A percentile compares a stretch with the other conserved stretches of the same genome.
Evolutionary conservation across 1,139 yeast species (phyloP).

Genomic region (Saccharomyces hybrid): DNA sequence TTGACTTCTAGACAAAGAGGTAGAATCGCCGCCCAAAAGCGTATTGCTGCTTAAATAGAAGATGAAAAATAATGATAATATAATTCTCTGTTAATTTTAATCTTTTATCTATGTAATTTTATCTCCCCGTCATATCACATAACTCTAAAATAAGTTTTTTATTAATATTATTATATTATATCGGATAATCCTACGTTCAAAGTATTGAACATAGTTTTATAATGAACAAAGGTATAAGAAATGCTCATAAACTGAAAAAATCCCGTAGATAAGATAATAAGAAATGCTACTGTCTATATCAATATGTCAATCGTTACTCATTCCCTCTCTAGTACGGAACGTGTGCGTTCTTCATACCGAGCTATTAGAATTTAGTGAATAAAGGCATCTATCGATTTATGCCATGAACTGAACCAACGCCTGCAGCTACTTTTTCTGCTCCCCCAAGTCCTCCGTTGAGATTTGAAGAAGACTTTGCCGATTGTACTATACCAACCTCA

Average conservation of each 20-base stretch:
- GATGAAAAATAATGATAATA: constrained; percentile 1
- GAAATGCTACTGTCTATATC: background rate
- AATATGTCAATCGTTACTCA: background rate
- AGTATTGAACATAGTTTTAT: too few relatives aligned
- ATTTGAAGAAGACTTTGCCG: background rate
- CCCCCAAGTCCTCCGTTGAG: background rate
- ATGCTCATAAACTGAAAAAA: background rate
- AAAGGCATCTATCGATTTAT: background rate
- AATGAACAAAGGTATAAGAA: background rate
- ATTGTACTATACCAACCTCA: constrained; percentile 37
- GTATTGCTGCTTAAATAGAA: constrained; percentile 42
- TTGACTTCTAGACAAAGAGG: constrained; percentile 79
- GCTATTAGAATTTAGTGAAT: background rate
- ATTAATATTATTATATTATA: background rate
- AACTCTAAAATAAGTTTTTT: background rate
- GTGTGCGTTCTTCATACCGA: background rate
- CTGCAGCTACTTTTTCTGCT: background rate
- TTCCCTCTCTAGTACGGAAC: background rate
- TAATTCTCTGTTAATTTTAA: background rate
- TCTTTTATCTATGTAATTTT: background rate
- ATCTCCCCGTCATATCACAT: constrained; percentile 1
- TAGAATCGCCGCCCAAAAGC: constrained; percentile 82
- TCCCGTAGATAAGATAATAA: background rate
- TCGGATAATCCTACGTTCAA: background rate
- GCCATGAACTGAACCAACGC: background rate